Percentiles rank a stretch among this genome's conserved stretches.
These are phyloP conservation scores for Claviceps humidiphila DNA, from an alignment of 2,329 filamentous ascomycete species.

Conservation along the genomic window DNA sequence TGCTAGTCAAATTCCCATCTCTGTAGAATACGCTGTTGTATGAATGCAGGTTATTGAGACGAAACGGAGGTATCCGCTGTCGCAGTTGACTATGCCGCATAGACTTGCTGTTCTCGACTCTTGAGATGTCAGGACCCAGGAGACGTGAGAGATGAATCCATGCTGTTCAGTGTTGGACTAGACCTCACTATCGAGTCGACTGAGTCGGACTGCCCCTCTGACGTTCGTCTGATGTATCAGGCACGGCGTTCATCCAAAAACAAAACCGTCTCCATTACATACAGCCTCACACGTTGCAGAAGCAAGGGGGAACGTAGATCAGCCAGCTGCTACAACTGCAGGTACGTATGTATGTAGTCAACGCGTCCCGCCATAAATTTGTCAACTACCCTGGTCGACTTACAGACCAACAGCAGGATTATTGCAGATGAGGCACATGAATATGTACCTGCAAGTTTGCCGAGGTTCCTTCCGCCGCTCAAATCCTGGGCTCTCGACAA, in stretches of 20 bases:
- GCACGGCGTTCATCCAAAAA: no score
- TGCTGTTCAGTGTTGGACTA: neutral
- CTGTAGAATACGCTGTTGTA: neutral
- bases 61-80: neutral
- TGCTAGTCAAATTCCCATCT: neutral
- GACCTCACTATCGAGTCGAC: neutral
- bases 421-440: neutral
- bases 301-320: no score
- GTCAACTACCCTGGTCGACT: neutral
- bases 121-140: neutral
- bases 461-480: no score
- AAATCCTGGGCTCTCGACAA: no score
- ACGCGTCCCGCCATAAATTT: neutral
- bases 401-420: neutral
- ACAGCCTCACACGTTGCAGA: no score
- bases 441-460: no score
- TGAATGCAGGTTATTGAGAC: no score
- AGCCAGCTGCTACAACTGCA: neutral
- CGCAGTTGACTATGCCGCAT: neutral
- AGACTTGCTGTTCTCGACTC: neutral
- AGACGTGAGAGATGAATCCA: neutral
- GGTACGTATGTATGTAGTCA: neutral
- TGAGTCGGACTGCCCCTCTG: no score
- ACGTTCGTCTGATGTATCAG: no score
- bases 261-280: no score